These are phyloP conservation scores for Rhodosporidiobolus odoratus DNA, from an alignment of 768 basidiomycete genomes.

Conservation along the genomic window DNA sequence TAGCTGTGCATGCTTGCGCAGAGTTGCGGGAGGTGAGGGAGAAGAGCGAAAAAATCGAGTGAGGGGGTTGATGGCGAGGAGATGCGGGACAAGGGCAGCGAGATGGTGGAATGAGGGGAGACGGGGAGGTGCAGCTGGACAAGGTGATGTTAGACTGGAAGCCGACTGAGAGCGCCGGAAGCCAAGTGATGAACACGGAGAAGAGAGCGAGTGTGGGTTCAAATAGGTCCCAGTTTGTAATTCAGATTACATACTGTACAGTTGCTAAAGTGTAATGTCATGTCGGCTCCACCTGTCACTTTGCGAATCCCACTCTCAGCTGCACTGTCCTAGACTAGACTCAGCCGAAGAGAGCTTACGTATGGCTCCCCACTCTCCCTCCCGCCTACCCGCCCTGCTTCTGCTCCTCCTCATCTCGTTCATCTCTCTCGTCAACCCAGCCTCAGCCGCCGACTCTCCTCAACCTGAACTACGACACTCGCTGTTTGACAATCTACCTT, in stretches of 20 bases:
- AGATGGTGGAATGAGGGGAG: background rate
- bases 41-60: background rate
- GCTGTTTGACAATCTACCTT: conserved; percentile 40
- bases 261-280: too few species aligned
- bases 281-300: too few species aligned
- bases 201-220: too few species aligned
- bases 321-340: background rate
- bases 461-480: conserved; percentile 34
- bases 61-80: background rate
- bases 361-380: background rate
- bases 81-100: background rate
- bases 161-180: too few species aligned
- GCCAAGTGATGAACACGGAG: too few species aligned
- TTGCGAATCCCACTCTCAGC: background rate
- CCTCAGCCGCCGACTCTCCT: conserved; percentile 5
- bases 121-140: background rate
- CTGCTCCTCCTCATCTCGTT: background rate
- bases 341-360: background rate
- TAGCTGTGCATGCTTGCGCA: background rate
- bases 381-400: background rate
- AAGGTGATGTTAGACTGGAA: too few species aligned
- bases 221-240: too few species aligned
- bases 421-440: background rate
- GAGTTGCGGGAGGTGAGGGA: background rate
- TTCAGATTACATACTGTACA: too few species aligned